Base-by-base conservation (phyloP, 192 early-diverging fungal genomes). In the Dissophora globulifera region DNA sequence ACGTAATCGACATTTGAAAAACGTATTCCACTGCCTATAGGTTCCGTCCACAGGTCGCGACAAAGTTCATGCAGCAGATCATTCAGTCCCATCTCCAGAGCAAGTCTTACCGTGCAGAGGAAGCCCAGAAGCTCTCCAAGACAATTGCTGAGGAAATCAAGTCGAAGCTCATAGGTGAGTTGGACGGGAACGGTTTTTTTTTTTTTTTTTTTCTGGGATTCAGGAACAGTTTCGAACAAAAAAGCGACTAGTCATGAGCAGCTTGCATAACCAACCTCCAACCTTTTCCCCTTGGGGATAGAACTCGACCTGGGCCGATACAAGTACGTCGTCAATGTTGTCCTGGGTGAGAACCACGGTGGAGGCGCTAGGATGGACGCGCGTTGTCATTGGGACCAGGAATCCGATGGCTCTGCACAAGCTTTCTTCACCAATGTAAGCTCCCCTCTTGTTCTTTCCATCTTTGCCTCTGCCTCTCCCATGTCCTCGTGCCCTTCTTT, bases 251-350 rank as follows among this genome's bases (percentile, higher is more conserved):
- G 22, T 4, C 17, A 8, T 55, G 35, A 3, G 12, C 20, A 23
- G 13, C 26, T 10, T 11, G 22, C 13, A 29, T 16, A 23, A 27
- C 50, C 12, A 23, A 16, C 13, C 50, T 13, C 16, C 16, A 45
- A 9, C 17, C 43, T n/a, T 17, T n/a, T 45, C 43, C 16, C 16
- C 16, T 35, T 59, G 13, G 11, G n/a, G 22, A 10, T 46, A 76
- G 71, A 76, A 23, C 62, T 76, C 13, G 71, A 65, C 2, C 57
- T 76, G 31, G 71, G 62, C 3, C 43, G 71, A 23, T 76, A 76
- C 63, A 76, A 76, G 57, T 76, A 76, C 19, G 71, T 67, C 42
- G 71, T 76, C 50, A 76, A 76, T 50, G 71, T 76, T 13, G 71
- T 61, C 2, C 48, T 76, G 19, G 71, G 71, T 33, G 71, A 76